A percentile compares a stretch with the other conserved stretches of the same genome.
Evolutionary conservation across 805 yeast species (phyloP).

Genomic region (Priceomyces castillae): DNA sequence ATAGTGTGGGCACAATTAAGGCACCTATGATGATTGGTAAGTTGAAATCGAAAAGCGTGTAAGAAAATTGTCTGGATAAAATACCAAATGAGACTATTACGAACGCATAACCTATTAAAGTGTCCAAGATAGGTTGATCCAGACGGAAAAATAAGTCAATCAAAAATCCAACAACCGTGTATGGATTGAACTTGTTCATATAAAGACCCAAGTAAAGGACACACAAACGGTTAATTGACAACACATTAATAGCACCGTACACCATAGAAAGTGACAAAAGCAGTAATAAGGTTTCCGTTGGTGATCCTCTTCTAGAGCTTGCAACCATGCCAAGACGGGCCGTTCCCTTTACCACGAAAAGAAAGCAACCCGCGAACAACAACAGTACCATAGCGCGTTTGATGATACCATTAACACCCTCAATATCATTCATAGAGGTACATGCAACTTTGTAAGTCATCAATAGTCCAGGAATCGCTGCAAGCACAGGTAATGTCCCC

Average conservation of each 20-base stretch:
- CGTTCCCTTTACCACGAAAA: slow-evolving; percentile 16
- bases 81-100: slow-evolving; percentile 4
- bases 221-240: slow-evolving; percentile 25
- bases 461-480: slow-evolving; percentile 30
- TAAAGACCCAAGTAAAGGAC: slow-evolving; percentile 29
- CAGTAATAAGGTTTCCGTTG: slow-evolving; percentile 4
- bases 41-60: slow-evolving; percentile 2
- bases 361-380: slow-evolving; percentile 20
- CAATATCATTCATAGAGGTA: slow-evolving; percentile 5
- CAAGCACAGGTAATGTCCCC: slow-evolving; percentile 32
- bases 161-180: slow-evolving; percentile 26
- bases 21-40: slow-evolving; percentile 1
- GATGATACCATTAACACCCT: background rate
- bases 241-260: slow-evolving; percentile 19
- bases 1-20: background rate
- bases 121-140: slow-evolving; percentile 16
- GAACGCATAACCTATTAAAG: slow-evolving; percentile 7
- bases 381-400: slow-evolving; percentile 12
- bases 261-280: slow-evolving; percentile 19
- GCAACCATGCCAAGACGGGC: slow-evolving; percentile 12
- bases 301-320: background rate
- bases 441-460: slow-evolving; percentile 22
- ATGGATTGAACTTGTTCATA: slow-evolving; percentile 27
- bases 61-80: slow-evolving; percentile 3
- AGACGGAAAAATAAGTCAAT: slow-evolving; percentile 20